Conservation (phyloP, 2,329 filamentous ascomycete genomes). For the Alternaria arbusti region DNA sequence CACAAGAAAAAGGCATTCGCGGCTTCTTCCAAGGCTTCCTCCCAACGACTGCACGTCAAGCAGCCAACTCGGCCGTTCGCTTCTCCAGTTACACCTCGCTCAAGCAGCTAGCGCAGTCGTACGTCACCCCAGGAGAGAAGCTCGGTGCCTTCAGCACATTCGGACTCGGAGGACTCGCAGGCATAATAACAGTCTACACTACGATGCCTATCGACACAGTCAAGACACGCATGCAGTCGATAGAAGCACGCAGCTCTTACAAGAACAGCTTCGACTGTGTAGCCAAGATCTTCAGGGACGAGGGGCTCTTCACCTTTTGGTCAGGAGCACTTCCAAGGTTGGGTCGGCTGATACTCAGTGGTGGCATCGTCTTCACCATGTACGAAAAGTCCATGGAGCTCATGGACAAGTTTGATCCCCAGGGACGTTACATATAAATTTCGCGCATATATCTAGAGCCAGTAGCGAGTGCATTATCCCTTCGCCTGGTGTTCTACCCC, state of each 20-base stretch:
- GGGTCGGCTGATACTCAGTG: slow-evolving; percentile 84
- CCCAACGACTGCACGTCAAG: slow-evolving; percentile 91
- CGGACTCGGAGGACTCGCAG: slow-evolving; percentile 85
- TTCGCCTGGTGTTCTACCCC: background rate
- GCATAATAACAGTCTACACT: slow-evolving; percentile 82
- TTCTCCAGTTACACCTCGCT: slow-evolving; percentile 91
- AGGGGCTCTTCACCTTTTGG: slow-evolving; percentile 91
- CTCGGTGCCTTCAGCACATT: slow-evolving; percentile 88
- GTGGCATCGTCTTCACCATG: slow-evolving; percentile 97
- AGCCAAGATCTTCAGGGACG: slow-evolving; percentile 81
- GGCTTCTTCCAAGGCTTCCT: slow-evolving; percentile 98
- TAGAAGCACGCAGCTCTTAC: slow-evolving; percentile 81
- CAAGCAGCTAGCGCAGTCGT: slow-evolving; percentile 89
- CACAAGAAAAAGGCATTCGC: slow-evolving; percentile 81
- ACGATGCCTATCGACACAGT: slow-evolving; percentile 84
- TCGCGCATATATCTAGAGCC: background rate
- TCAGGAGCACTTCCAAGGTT: slow-evolving; percentile 87
- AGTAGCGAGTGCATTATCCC: background rate
- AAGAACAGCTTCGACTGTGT: slow-evolving; percentile 89
- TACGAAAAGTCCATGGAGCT: slow-evolving; percentile 95
- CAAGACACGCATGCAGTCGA: slow-evolving; percentile 97
- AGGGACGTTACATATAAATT: slow-evolving; percentile 76
- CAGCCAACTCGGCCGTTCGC: slow-evolving; percentile 89
- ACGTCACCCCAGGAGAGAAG: slow-evolving; percentile 94
- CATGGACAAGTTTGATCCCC: slow-evolving; percentile 79